Evolutionary conservation across 768 basidiomycete genomes (phyloP).

Genomic region (Bullera alba): DNA sequence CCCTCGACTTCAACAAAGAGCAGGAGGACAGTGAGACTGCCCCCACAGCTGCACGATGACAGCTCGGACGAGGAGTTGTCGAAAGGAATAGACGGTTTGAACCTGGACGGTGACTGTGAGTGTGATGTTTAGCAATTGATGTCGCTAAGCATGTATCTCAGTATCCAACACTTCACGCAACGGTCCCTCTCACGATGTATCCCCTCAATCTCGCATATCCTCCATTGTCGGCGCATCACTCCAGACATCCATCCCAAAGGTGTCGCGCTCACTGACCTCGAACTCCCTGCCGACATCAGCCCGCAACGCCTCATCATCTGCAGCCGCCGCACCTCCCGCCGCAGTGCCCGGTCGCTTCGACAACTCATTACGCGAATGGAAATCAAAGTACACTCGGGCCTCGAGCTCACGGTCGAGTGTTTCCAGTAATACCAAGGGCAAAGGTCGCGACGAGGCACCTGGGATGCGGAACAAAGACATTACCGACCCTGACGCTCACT

Average conservation of each 20-base stretch:
- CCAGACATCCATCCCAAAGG: neutral
- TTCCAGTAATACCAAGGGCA: neutral
- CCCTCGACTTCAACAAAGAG: neutral
- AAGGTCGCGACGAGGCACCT: neutral
- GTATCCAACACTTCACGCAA: neutral
- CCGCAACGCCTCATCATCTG: neutral
- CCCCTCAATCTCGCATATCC: neutral
- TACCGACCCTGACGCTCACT: neutral
- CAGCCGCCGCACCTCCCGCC: neutral
- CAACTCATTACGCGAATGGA: neutral
- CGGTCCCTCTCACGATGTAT: neutral
- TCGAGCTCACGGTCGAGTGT: neutral
- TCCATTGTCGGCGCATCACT: neutral
- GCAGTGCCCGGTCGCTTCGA: neutral
- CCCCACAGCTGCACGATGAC: neutral
- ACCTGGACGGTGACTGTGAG: neutral
- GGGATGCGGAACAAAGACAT: neutral
- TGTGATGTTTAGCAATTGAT: neutral
- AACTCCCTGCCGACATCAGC: neutral
- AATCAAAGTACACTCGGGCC: neutral
- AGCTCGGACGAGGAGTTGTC: neutral
- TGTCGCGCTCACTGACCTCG: neutral
- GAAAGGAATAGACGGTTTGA: neutral
- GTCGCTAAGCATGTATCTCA: neutral
- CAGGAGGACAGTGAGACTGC: neutral